Percentiles rank a stretch among this genome's conserved stretches.
These are phyloP conservation scores for Ogataea hybrid DNA, from an alignment of 1,139 yeast genomes.

Conservation along the genomic window DNA sequence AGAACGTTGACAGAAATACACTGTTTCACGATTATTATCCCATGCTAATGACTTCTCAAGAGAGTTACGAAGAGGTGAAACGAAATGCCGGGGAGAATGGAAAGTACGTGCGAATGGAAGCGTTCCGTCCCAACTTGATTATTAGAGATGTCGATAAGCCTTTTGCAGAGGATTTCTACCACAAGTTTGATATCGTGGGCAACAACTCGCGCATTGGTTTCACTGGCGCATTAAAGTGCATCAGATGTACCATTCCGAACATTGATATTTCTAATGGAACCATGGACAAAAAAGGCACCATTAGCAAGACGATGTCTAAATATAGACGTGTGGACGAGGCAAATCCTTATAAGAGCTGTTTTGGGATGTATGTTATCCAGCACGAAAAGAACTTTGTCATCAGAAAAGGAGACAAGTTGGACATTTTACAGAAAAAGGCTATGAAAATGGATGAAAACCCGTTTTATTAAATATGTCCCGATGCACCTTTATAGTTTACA, in stretches of 20 bases:
- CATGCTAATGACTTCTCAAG: constrained; percentile 36
- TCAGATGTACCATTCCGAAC: constrained; percentile 42
- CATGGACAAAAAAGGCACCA: constrained; percentile 33
- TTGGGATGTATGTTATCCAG: constrained; percentile 39
- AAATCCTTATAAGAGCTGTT: constrained; percentile 33
- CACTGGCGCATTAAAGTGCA: constrained; percentile 28
- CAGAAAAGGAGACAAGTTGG: constrained; percentile 21
- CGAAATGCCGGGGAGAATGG: constrained; percentile 22
- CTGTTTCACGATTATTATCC: constrained; percentile 46
- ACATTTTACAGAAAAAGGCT: constrained; percentile 15
- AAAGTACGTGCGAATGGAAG: constrained; percentile 13
- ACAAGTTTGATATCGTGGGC: constrained; percentile 28
- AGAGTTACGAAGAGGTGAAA: constrained; percentile 34
- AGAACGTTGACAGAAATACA: constrained; percentile 23
- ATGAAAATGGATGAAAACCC: constrained; percentile 18
- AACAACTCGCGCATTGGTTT: constrained; percentile 21
- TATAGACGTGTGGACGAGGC: constrained; percentile 40
- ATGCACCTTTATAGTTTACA: constrained; percentile 12
- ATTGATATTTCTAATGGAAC: constrained; percentile 35
- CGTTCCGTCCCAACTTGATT: constrained; percentile 42
- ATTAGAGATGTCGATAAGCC: constrained; percentile 32
- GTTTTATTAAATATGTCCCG: constrained; percentile 3
- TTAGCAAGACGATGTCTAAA: constrained; percentile 35
- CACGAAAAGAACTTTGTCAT: constrained; percentile 17
- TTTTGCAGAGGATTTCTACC: constrained; percentile 41